Evolutionary conservation across 2,329 filamentous ascomycete species (phyloP), one percentile per base, ranked within the genome.

Genomic region (Trichophyton simii): DNA sequence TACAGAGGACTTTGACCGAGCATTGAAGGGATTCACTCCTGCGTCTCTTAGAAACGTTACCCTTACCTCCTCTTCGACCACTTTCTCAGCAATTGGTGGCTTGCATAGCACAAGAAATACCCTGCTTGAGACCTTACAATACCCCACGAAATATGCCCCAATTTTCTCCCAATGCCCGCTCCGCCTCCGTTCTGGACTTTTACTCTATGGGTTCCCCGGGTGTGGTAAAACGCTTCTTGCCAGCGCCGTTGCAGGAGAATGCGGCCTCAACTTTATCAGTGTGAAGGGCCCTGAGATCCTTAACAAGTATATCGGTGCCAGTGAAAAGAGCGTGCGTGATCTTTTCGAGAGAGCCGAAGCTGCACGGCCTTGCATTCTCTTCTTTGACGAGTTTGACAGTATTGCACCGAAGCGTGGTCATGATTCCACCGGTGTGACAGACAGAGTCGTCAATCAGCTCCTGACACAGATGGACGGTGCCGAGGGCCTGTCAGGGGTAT

Each of bases 391-490:
- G 73, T 99, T 99, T 70, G 94, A 99, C 76, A 91, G 89, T 44
- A 97, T 99, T 65, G 95, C 95, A 0, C 94, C 94, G 1, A 99
- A 97, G 75, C 84, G 94, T 76, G 94, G 94, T 0, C 94, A 99
- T 71, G 95, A 99, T 72, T 94, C 88, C 1, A 99, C 94, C 0
- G 94, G 95, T 66, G 95, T 99, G n/a, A 99, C 94, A 0, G 95
- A 99, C 74, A 85, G 95, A 42, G 95, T 99, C 0, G 94, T 99
- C 67, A 99, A 99, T 72, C 95, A 99, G 78, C 84, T 99, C 62
- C 82, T 99, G 9, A 99, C 95, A 0, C 92, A 97, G 73, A 99
- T 99, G 94, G 94, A 99, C 70, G 94, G 94, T 70, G 94, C 94
- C 0, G 95, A 99, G 74, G 95, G 94, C 0, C 77, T 99, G 3